Conservation (phyloP, 2,329 filamentous ascomycete species). For the Phialophora chinensis region DNA sequence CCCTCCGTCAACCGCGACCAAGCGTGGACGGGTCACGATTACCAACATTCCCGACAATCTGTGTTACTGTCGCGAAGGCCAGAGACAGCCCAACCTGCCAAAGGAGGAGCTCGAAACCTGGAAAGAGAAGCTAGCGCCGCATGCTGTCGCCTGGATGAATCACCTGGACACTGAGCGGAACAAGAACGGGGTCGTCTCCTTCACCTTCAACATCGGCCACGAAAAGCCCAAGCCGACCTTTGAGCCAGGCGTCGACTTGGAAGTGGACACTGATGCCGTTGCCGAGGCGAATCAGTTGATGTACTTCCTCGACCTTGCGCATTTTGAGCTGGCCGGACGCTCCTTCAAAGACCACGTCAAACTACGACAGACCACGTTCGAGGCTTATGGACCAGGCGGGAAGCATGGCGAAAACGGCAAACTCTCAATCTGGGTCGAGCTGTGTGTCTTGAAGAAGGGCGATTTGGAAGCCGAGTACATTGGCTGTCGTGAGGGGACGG, state of each 20-base stretch:
- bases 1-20: neutral
- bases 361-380: slow-evolving; percentile 21
- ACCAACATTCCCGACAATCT: slow-evolving; percentile 30
- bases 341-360: slow-evolving; percentile 31
- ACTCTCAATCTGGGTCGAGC: slow-evolving; percentile 27
- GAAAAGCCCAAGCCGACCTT: slow-evolving; percentile 20
- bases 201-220: slow-evolving; percentile 26
- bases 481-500: slow-evolving; percentile 29
- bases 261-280: slow-evolving; percentile 18
- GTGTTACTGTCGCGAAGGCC: slow-evolving; percentile 23
- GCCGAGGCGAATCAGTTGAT: slow-evolving; percentile 30
- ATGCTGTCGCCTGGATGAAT: slow-evolving; percentile 27
- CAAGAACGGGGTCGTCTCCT: slow-evolving; percentile 30
- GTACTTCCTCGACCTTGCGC: slow-evolving; percentile 30
- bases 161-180: slow-evolving; percentile 29
- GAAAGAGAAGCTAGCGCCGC: slow-evolving; percentile 23
- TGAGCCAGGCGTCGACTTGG: slow-evolving; percentile 22
- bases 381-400: slow-evolving; percentile 23
- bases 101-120: slow-evolving; percentile 27
- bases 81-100: slow-evolving; percentile 20
- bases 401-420: slow-evolving; percentile 18
- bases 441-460: slow-evolving; percentile 23
- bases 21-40: slow-evolving; percentile 22
- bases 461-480: slow-evolving; percentile 30
- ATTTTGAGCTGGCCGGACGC: slow-evolving; percentile 27